Base-by-base conservation (phyloP, 2,329 filamentous ascomycete species). In the Penicillium sp. region DNA sequence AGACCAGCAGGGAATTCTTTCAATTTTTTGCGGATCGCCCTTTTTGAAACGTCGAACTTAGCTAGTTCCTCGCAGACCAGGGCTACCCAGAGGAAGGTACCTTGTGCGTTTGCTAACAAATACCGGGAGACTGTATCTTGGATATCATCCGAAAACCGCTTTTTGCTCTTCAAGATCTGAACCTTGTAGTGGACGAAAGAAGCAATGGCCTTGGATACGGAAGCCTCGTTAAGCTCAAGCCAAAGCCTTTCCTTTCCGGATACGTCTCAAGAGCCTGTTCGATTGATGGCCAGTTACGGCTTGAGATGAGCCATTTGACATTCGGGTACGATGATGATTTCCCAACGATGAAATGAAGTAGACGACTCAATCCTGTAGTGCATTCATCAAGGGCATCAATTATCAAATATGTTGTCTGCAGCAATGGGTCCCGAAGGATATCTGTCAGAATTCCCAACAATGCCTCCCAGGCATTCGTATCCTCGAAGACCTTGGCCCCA, bases 311-410 rank as follows among this genome's bases (percentile, higher is more conserved):
- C 76, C 79, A 83, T 63, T 81, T 84, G 1, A 76, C 67, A 6
- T 60, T 49, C 42, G 69, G 33, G 58, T 60, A 66, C 54, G 33
- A 22, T 0, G 61, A 57, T 13, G 65, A 72, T 0, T 53, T 63
- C 33, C 71, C 55, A 15, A 66, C 56, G 51, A 83, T 74, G 13
- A 81, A 63, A 0, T 75, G 50, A 13, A 84, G 68, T 3, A 84
- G 76, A 42, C 72, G 50, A 0, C 50, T 6, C 22, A 67, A 61
- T 38, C 67, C 74, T 9, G 38, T 47, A 15, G 53, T 60, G 62
- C 80, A 83, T 65, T 84, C 81, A 59, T 85, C 81, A 0, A 84
- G 77, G 1, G 80, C 82, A 68, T 84, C 81, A 47, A 85, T 68
- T 13, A 83, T 61, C 4, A 85, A 56, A 62, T 73, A 74, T 0